Evolutionary conservation across 1,284 basidiomycete species (phyloP), one percentile per base, ranked within the genome.

Genomic region (Xerocomus nothofagi): DNA sequence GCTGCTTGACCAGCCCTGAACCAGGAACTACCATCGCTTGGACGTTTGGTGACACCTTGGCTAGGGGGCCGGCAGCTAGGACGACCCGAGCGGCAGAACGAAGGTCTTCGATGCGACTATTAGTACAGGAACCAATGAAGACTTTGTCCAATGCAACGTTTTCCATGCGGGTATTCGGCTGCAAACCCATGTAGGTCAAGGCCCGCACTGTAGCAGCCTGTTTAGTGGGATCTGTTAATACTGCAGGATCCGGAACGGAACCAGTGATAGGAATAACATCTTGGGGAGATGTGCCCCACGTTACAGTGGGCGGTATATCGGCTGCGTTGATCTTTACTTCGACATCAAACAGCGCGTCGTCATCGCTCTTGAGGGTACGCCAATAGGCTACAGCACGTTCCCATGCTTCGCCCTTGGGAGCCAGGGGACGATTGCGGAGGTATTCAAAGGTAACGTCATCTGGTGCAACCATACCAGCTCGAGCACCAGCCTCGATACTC

Each of bases 71-170:
- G 39, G 83, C 83, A 45, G 87, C 82, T 20, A 93, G 69, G 44
- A 96, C 77, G 57, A 98, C 84, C 59, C 81, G 82, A 24, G 91
- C 93, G 27, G 94, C 94, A 9, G 61, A 33, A 93, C 94, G 88
- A 51, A 98, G 77, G 71, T 98, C 94, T 71, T 98, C 94, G 59
- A 98, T 95, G 54, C 95, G 92, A 57, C 91, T 90, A 76, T 98
- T 98, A 58, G 94, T 98, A 78, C 94, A 98, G 15, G 94, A 98
- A 21, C 94, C 94, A 58, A 98, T 91, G 78, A 98, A 98, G 33
- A 95, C 86, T 72, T 97, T 98, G 79, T 97, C 91, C 57, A 98
- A 73, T 56, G 78, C 77, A 69, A 98, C 79, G 48, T 93, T 82
- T 71, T 94, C 82, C 82, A 98, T 92, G 20, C 74, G 83, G 3